phyloP scores from a whole-genome alignment of 495 filamentous ascomycete species.

The Xylaria telfairii region DNA sequence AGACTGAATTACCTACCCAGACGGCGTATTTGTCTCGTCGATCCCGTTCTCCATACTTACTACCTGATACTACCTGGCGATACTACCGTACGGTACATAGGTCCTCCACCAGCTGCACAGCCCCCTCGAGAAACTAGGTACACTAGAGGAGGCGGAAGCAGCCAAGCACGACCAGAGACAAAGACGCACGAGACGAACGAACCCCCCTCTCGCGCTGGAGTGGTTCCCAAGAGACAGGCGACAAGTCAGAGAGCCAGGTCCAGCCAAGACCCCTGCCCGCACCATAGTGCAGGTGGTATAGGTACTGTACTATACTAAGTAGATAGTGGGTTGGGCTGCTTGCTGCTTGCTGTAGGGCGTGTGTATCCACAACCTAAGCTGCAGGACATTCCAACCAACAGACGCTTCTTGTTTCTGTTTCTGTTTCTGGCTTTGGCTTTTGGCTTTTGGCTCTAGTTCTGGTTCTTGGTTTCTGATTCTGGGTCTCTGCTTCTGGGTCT shows the following conservation, averaged over 20 bases:
- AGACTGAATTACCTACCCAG: background rate
- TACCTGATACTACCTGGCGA: background rate
- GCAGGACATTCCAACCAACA: too few species aligned
- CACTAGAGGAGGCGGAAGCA: background rate
- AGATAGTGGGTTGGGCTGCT: too few species aligned
- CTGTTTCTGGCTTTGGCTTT: too few species aligned
- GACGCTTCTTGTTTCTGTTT: too few species aligned
- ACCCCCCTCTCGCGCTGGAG: background rate
- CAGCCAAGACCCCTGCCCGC: too few species aligned
- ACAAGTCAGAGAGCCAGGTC: constrained; percentile 22
- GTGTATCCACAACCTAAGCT: background rate
- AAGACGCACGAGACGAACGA: background rate
- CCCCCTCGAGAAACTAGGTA: constrained; percentile 29
- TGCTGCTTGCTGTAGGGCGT: constrained; percentile 17
- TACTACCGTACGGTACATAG: constrained; percentile 4
- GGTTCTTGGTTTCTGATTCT: background rate
- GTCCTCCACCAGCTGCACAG: constrained; percentile 35
- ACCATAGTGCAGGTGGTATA: too few species aligned
- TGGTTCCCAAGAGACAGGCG: constrained; percentile 2
- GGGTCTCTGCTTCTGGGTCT: background rate
- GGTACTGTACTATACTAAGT: too few species aligned
- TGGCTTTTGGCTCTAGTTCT: too few species aligned
- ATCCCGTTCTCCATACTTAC: constrained; percentile 10
- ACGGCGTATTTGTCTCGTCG: constrained; percentile 17
- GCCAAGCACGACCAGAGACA: background rate